Percentiles rank a stretch among this genome's conserved stretches.
Evolutionary conservation across 495 filamentous ascomycete species (phyloP).

Genomic region (Lophiotrema nucula): DNA sequence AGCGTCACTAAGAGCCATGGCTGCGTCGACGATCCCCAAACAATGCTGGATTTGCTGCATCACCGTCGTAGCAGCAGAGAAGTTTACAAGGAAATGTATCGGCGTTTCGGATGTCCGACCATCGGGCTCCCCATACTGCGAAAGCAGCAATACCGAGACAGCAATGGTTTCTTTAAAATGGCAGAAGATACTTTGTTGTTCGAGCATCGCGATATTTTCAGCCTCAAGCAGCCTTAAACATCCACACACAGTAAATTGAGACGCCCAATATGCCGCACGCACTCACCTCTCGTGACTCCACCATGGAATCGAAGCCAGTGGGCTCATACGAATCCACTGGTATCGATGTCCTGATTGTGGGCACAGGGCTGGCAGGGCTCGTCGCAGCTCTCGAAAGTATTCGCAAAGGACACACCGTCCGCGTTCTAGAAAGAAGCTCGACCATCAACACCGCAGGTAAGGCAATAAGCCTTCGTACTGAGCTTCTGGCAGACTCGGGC

Average conservation of each 20-base stretch:
- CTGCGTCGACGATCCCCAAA: too few species aligned
- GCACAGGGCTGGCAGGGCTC: constrained; percentile 62
- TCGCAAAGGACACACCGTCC: constrained; percentile 63
- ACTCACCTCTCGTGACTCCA: constrained; percentile 20
- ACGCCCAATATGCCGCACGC: constrained; percentile 21
- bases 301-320: constrained; percentile 31
- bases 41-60: too few species aligned
- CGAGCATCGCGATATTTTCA: too few species aligned
- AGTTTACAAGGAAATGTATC: too few species aligned
- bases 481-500: not conserved
- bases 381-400: constrained; percentile 63
- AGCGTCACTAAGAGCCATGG: too few species aligned
- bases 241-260: not conserved
- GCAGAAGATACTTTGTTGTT: too few species aligned
- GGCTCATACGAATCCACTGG: constrained; percentile 44
- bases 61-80: too few species aligned
- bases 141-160: too few species aligned
- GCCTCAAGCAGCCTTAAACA: not conserved
- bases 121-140: too few species aligned
- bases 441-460: constrained; percentile 37
- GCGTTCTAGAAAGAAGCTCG: constrained; percentile 52
- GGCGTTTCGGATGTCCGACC: too few species aligned
- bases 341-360: constrained; percentile 61
- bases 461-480: not conserved
- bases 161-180: too few species aligned